Conservation (phyloP, 2,329 filamentous ascomycete species). For the Alternaria ethzedia region DNA sequence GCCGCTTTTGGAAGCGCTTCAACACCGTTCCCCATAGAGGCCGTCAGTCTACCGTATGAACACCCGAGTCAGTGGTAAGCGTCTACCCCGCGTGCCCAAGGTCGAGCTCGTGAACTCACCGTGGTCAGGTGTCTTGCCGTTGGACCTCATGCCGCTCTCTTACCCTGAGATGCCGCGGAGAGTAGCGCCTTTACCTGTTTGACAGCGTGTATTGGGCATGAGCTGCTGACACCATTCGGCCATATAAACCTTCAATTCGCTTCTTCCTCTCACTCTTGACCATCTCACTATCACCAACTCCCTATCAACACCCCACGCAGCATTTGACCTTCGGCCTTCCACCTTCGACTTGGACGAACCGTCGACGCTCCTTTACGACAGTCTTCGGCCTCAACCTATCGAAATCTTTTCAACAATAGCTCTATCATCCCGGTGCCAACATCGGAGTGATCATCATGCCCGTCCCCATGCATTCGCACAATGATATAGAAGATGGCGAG, state of each 20-base stretch:
- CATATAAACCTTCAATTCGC: neutral
- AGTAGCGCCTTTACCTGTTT: neutral
- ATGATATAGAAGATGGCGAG: neutral
- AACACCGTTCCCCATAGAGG: neutral
- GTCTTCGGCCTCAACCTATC: neutral
- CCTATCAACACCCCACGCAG: no score
- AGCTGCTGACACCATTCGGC: neutral
- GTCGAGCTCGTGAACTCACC: neutral
- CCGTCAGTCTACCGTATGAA: neutral
- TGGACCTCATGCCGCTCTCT: neutral
- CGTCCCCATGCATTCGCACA: neutral
- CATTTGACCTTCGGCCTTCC: neutral
- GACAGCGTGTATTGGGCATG: neutral
- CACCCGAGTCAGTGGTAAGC: neutral
- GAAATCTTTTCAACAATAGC: neutral
- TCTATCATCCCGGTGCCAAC: neutral
- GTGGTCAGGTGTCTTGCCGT: neutral
- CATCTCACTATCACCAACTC: neutral
- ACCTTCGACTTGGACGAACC: neutral
- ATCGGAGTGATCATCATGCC: neutral
- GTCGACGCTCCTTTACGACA: neutral
- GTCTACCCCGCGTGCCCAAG: neutral
- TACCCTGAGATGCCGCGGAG: neutral
- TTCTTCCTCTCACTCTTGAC: neutral
- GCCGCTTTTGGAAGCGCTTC: neutral